Evolutionary conservation across 176 grass and related monocot species (phyloP).

Genomic region (Chrysopogon serrulatus): DNA sequence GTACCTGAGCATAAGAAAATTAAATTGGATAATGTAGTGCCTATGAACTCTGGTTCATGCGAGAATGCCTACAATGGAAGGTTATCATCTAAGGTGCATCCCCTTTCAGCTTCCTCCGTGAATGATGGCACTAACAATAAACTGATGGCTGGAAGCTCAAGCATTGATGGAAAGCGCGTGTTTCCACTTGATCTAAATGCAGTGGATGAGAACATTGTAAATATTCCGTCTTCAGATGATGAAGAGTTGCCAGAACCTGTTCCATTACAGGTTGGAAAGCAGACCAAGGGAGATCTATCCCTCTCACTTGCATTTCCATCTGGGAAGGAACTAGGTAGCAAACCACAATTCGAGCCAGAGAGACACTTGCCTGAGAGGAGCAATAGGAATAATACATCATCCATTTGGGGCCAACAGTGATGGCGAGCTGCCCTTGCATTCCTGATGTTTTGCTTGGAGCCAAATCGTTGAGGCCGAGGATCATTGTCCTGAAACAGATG

Average conservation of each 20-base stretch:
- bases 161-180: slow-evolving; percentile 37
- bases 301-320: slow-evolving; percentile 53
- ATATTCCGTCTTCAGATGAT: slow-evolving; percentile 38
- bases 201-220: slow-evolving; percentile 14
- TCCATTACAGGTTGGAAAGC: slow-evolving; percentile 28
- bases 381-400: background rate
- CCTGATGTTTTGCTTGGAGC: background rate
- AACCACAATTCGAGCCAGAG: slow-evolving; percentile 3
- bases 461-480: background rate
- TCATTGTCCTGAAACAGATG: background rate
- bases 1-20: slow-evolving; percentile 54
- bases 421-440: background rate
- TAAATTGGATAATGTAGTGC: slow-evolving; percentile 38
- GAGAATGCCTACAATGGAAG: slow-evolving; percentile 36
- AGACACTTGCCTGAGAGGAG: slow-evolving; percentile 5
- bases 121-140: slow-evolving; percentile 41
- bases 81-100: slow-evolving; percentile 45
- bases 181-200: slow-evolving; percentile 43
- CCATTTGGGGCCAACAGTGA: slow-evolving; percentile 6
- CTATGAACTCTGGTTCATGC: slow-evolving; percentile 21
- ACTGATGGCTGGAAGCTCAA: slow-evolving; percentile 31
- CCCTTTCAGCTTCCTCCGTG: slow-evolving; percentile 22
- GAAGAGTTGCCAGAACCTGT: slow-evolving; percentile 37
- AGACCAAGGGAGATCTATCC: slow-evolving; percentile 38
- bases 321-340: slow-evolving; percentile 20